phyloP scores from a whole-genome alignment of 257 asterid species.

The Solanum peruvianum region DNA sequence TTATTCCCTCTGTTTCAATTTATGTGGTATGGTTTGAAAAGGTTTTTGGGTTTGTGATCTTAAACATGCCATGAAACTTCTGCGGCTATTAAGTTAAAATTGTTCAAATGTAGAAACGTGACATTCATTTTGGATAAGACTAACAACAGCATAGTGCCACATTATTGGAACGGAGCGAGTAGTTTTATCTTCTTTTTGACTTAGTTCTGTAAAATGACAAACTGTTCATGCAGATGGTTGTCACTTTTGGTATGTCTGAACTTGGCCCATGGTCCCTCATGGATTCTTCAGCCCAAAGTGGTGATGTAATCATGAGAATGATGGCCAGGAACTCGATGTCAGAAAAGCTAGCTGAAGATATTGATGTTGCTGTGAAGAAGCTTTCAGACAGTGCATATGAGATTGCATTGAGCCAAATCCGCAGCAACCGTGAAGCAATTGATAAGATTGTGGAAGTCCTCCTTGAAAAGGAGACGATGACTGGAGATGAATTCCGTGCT shows the following conservation, averaged over 20 bases:
- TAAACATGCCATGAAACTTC: not conserved
- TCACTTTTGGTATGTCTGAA: slow-evolving; percentile 90
- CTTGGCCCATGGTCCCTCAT: slow-evolving; percentile 95
- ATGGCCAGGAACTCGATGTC: slow-evolving; percentile 98
- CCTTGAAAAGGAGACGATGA: slow-evolving; percentile 84
- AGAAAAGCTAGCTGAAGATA: slow-evolving; percentile 92
- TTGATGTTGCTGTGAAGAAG: slow-evolving; percentile 75
- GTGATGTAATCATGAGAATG: slow-evolving; percentile 93
- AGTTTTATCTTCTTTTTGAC: not conserved
- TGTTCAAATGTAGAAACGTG: not conserved
- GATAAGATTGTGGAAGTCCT: slow-evolving; percentile 89
- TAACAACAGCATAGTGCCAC: not conserved
- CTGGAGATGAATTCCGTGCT: slow-evolving; percentile 90
- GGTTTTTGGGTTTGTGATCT: not conserved
- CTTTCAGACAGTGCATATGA: slow-evolving; percentile 69
- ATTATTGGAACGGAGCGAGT: not conserved
- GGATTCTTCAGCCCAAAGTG: slow-evolving; percentile 67
- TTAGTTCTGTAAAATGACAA: not conserved
- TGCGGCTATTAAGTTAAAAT: not conserved
- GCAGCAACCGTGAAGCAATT: slow-evolving; percentile 82
- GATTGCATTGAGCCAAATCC: slow-evolving; percentile 63
- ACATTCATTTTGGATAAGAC: not conserved
- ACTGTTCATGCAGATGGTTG: slow-evolving; percentile 55
- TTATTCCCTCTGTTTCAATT: not conserved
- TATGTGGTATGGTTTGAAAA: not conserved